Evolutionary conservation across 2,329 filamentous ascomycete species (phyloP).

Genomic region (Colletotrichum limetticola): DNA sequence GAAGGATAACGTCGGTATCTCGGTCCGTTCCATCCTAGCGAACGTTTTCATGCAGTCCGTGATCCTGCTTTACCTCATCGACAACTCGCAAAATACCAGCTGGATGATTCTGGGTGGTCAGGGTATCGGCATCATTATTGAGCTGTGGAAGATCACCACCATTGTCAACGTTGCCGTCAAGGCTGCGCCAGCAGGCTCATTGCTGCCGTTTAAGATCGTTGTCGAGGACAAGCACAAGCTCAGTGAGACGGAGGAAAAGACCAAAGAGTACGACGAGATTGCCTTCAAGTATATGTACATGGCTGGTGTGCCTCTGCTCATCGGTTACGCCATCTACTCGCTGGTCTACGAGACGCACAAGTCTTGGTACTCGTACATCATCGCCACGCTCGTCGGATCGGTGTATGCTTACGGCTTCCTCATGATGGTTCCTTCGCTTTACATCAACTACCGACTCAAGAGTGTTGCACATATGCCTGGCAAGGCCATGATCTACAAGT

Average conservation of each 20-base stretch:
- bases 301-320: conserved; percentile 85
- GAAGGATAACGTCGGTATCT: conserved; percentile 98
- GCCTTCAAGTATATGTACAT: conserved; percentile 98
- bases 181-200: conserved; percentile 72
- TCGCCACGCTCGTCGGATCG: conserved; percentile 92
- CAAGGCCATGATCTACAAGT: conserved; percentile 98
- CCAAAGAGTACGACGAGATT: conserved; percentile 97
- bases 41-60: conserved; percentile 98
- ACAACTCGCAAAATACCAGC: conserved; percentile 97
- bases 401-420: conserved; percentile 99
- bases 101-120: conserved; percentile 99
- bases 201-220: conserved; percentile 80
- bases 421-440: conserved; percentile 97
- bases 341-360: conserved; percentile 95
- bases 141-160: conserved; percentile 95
- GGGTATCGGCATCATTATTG: conserved; percentile 78
- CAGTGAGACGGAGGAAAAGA: conserved; percentile 95
- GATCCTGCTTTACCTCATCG: conserved; percentile 96
- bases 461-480: conserved; percentile 96
- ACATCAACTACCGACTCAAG: conserved; percentile 99
- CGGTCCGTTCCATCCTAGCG: conserved; percentile 92
- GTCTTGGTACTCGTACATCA: conserved; percentile 97
- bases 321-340: conserved; percentile 91
- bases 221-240: conserved; percentile 99
- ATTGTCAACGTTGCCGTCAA: conserved; percentile 89